These are phyloP conservation scores for Rubia occidens DNA, from an alignment of 305 asterid species.

Conservation along the genomic window DNA sequence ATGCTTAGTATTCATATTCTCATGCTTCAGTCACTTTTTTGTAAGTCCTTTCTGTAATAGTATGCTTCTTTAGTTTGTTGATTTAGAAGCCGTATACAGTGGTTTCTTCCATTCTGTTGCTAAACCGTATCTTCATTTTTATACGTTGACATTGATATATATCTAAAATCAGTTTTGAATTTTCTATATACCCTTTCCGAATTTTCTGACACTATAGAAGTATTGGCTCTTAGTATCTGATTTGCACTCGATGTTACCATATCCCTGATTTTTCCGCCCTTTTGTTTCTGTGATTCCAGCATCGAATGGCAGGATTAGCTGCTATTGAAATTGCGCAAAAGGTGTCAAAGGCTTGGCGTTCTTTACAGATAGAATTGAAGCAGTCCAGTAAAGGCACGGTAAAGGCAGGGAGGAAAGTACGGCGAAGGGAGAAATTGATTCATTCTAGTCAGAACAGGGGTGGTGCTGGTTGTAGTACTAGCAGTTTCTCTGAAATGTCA, in stretches of 20 bases:
- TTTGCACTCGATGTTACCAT: background rate
- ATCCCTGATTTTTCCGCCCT: conserved; percentile 19
- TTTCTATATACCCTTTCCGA: background rate
- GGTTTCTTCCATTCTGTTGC: background rate
- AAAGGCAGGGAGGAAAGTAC: conserved; percentile 60
- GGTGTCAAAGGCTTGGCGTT: conserved; percentile 87
- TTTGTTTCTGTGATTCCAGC: conserved; percentile 43
- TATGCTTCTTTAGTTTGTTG: background rate
- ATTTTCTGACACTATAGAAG: background rate
- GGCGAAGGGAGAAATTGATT: conserved; percentile 62
- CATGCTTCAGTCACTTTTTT: background rate
- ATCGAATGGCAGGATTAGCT: conserved; percentile 98
- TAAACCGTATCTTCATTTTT: background rate
- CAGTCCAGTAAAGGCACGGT: conserved; percentile 56
- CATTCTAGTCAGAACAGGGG: conserved; percentile 83
- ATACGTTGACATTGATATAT: background rate
- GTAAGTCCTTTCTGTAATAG: background rate
- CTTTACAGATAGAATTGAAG: conserved; percentile 79
- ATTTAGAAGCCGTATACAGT: background rate
- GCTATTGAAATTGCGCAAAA: conserved; percentile 95
- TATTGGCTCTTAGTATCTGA: background rate
- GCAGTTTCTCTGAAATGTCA: conserved; percentile 61
- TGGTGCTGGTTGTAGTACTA: conserved; percentile 98
- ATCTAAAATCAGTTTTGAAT: background rate
- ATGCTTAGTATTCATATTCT: background rate